Evolutionary conservation across 2,329 filamentous ascomycete species (phyloP), one percentile per base, ranked within the genome.

Genomic region (Ophiostoma piceae): DNA sequence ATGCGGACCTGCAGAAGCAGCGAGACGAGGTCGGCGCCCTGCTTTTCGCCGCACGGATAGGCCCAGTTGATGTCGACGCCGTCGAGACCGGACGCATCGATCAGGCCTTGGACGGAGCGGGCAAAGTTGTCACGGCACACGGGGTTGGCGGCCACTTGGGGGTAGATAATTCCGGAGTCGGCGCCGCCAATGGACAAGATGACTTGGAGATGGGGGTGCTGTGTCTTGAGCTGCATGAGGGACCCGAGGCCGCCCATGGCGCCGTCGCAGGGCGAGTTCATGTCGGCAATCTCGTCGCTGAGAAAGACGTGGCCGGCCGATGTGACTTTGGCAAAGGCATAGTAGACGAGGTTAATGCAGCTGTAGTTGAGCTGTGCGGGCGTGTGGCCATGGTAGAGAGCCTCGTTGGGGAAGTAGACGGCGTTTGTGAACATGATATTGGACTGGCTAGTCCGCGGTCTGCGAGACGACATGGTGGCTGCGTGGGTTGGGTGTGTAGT

Each of bases 51-150:
- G 69, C 84, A 84, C 1, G 92, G 91, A 74, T 92, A 90, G 77
- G 92, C 88, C 92, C 92, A 95, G 75, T 91, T 89, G 77, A 95
- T 88, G 77, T 95, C 92, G 73, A 95, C 89, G 32, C 90, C 90
- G 76, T 92, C 88, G 11, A 92, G 83, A 0, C 87, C 88, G 67
- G 89, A 92, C 32, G 88, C 85, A 72, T 92, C 86, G 16, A 94
- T 86, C 65, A 95, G 79, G 2, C 83, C 85, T 71, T 84, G 82
- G 12, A 89, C 89, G 9, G 89, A 89, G 70, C 84, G 82, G 22
- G 87, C 90, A 82, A 95, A 94, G 74, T 85, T 89, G 75, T 92
- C 87, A 70, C 90, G 83, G 3, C 84, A 79, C 12, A 84, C 77
- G 35, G 85, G 82, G 76, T 84, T 86, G 60, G 84, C 82, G 29